Evolutionary conservation across 2,329 filamentous ascomycete genomes (phyloP), one percentile per base, ranked within the genome.

Genomic region (Verticillium isaacii): DNA sequence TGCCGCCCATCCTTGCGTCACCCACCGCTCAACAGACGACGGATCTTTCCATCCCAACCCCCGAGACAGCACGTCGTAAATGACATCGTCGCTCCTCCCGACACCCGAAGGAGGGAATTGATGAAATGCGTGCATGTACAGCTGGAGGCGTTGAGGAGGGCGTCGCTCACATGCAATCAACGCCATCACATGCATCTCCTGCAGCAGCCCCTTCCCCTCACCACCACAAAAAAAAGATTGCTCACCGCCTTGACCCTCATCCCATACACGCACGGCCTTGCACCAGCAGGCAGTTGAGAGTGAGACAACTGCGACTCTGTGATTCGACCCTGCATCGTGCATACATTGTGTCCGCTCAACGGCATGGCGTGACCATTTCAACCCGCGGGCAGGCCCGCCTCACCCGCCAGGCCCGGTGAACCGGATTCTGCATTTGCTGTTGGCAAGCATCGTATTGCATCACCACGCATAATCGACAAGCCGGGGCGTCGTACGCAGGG

Each of bases 321-420:
- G 45, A 50, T 50, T 56, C 37, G 61, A 59, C 58, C 60, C 65
- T 60, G 61, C 58, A 58, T 52, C 56, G 63, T 67, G 56, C 61
- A 61, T 58, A 60, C 60, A 50, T 32, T 41, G 15, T 41, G 14
- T 41, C 17, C 37, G 37, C 17, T 17, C 4, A 15, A 7, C 12
- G 5, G 45, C 19, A 50, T 50, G 45, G 45, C 45, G 45, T 25
- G 45, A 50, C 45, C 19, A 11, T n/a, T 25, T 50, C 23, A 25
- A 50, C n/a, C 45, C 45, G 19, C 45, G 45, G 45, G 12, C 45
- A 50, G 45, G 45, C 45, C 45, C 45, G 45, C 45, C 45, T 50
- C 45, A 50, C 45, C 45, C 45, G 19, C 19, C 45, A 50, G 45
- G 19, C 45, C 45, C 45, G 39, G 19, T 19, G 45, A 50, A 25